These are phyloP conservation scores for Pascua sp. DNA, from an alignment of 1,284 basidiomycete species.

Conservation along the genomic window DNA sequence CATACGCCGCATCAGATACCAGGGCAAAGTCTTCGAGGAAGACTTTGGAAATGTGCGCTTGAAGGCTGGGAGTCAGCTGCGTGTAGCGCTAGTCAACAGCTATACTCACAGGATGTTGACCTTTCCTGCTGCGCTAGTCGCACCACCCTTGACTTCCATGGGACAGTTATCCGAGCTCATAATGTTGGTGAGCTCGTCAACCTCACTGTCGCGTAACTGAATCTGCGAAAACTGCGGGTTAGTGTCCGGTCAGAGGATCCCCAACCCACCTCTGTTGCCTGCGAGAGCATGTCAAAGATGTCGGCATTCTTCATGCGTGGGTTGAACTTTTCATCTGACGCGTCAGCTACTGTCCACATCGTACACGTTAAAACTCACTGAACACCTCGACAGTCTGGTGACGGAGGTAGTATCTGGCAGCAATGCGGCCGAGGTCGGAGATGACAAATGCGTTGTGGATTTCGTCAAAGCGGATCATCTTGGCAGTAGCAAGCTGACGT, in stretches of 20 bases:
- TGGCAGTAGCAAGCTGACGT: constrained; percentile 63
- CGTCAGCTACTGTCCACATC: constrained; percentile 4
- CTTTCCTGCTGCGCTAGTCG: constrained; percentile 78
- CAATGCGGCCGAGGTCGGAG: constrained; percentile 88
- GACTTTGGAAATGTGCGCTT: constrained; percentile 79
- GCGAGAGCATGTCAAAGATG: constrained; percentile 77
- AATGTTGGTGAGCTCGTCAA: constrained; percentile 74
- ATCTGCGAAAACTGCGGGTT: constrained; percentile 81
- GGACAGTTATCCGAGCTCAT: constrained; percentile 67
- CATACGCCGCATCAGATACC: constrained; percentile 92
- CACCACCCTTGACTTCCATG: constrained; percentile 65
- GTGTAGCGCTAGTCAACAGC: no score
- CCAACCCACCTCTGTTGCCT: constrained; percentile 76
- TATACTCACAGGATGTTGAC: constrained; percentile 73
- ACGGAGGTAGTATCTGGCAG: constrained; percentile 93
- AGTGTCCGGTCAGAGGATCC: neutral
- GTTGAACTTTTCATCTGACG: constrained; percentile 63
- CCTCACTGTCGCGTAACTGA: constrained; percentile 85
- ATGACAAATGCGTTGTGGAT: constrained; percentile 63
- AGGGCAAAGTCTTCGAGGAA: constrained; percentile 92
- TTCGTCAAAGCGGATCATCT: constrained; percentile 80
- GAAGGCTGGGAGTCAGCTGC: constrained; percentile 53
- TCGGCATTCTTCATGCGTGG: constrained; percentile 92
- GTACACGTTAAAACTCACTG: constrained; percentile 47
- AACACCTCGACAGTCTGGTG: constrained; percentile 85